phyloP scores from a whole-genome alignment of 805 yeast species.

The Candida insectorum region DNA sequence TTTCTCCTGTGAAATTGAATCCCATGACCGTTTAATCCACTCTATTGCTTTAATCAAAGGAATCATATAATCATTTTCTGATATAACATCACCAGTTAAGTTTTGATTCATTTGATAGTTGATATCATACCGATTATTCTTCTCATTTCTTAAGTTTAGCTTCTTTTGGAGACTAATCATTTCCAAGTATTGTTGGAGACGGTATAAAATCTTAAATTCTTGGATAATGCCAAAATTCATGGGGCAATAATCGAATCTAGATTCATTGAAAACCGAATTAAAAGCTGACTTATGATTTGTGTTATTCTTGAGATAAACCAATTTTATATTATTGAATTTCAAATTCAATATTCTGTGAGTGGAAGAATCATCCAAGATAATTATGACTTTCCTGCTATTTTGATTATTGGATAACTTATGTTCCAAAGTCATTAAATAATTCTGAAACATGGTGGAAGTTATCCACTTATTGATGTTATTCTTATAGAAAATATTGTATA shows the following conservation, averaged over 20 bases:
- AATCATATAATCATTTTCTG: conserved; percentile 41
- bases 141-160: conserved; percentile 1
- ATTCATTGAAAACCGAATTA: conserved; percentile 36
- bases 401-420: conserved; percentile 48
- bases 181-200: conserved; percentile 54
- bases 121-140: conserved; percentile 4
- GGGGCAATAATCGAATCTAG: conserved; percentile 53
- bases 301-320: conserved; percentile 37
- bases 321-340: conserved; percentile 31
- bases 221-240: conserved; percentile 63
- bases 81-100: conserved; percentile 25
- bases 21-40: conserved; percentile 59
- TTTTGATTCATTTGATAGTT: conserved; percentile 6
- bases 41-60: conserved; percentile 56
- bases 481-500: conserved; percentile 52
- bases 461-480: conserved; percentile 62
- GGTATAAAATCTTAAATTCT: conserved; percentile 56
- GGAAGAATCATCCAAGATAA: conserved; percentile 59
- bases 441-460: conserved; percentile 59
- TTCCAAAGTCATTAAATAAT: conserved; percentile 58
- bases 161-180: conserved; percentile 34
- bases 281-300: conserved; percentile 35
- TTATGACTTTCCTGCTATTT: conserved; percentile 46
- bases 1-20: conserved; percentile 29
- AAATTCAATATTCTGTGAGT: conserved; percentile 53